These are phyloP conservation scores for Ophiostoma ulmi DNA, from an alignment of 2,329 filamentous ascomycete genomes.

Conservation along the genomic window DNA sequence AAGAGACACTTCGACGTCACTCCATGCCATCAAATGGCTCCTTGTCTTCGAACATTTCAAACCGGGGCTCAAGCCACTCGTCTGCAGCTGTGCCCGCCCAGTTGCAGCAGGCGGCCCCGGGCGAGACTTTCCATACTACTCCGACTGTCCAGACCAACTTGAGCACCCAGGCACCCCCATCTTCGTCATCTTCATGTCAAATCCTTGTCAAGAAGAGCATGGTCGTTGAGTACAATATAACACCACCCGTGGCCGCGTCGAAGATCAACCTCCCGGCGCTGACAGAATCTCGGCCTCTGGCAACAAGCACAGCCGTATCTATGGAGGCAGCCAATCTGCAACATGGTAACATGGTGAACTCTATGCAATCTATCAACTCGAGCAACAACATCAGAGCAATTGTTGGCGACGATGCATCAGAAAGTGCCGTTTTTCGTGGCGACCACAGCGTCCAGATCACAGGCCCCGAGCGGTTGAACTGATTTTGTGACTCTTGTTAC, in stretches of 20 bases:
- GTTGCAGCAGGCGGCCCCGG: background rate
- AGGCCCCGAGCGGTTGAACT: background rate
- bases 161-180: background rate
- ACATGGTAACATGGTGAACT: background rate
- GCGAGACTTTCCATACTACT: background rate
- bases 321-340: background rate
- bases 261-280: background rate
- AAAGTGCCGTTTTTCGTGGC: background rate
- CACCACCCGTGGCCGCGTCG: background rate
- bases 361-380: background rate
- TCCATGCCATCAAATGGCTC: background rate
- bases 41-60: background rate
- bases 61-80: background rate
- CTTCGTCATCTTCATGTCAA: slow-evolving; percentile 3
- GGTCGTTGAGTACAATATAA: slow-evolving; percentile 5
- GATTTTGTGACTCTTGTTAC: background rate
- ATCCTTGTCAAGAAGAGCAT: slow-evolving; percentile 25
- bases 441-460: background rate
- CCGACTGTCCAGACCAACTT: background rate
- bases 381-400: background rate
- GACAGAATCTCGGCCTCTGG: background rate
- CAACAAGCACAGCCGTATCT: background rate
- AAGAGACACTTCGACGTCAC: background rate
- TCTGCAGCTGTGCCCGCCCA: background rate
- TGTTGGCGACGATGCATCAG: background rate